Base-by-base conservation (phyloP, 192 early-diverging fungal species). In the Glomus cerebriforme region DNA sequence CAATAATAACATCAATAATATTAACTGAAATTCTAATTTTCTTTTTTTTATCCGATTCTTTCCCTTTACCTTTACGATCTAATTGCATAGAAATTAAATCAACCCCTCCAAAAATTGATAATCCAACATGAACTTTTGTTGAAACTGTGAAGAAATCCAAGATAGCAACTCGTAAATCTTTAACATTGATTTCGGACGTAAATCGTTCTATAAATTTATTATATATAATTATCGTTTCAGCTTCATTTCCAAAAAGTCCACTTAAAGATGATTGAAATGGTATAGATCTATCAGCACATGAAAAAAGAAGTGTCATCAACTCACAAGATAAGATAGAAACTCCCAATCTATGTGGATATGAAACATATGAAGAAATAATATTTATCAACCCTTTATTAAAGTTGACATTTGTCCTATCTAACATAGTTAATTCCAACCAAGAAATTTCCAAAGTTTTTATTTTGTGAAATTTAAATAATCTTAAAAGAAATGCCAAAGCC, bases 111-210 rank as follows among this genome's bases (percentile, higher is more conserved):
- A 86, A 54, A 49, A 82, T 79, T 1, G 82, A 82, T 3, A 89
- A 70, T 26, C 84, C 86, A 10, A 86, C 81, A 32, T 88, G 87
- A 0, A 79, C 82, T 34, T 86, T 81, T n/a, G 86, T 35, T 8
- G 85, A 66, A 47, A 85, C 73, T 29, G 84, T 84, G 59, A 90
- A 81, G 13, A 90, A 82, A 43, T 83, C 83, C 84, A 87, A 86
- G 15, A 87, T 84, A 2, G 85, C 82, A 34, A 82, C 80, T 32
- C 81, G 82, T 31, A 83, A 80, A 29, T 67, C 59, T 12, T 67
- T 15, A 4, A 45, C 24, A 26, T 80, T 78, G 31, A 13, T 29
- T 47, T 83, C 82, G 43, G 80, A 71, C n/a, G 43, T 45, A 37
- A 85, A 69, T 3, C 79, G 64, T 29, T 78, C 58, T 24, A 85